Conservation (phyloP, 768 basidiomycete genomes). For the Boletus vinaceobasis region DNA sequence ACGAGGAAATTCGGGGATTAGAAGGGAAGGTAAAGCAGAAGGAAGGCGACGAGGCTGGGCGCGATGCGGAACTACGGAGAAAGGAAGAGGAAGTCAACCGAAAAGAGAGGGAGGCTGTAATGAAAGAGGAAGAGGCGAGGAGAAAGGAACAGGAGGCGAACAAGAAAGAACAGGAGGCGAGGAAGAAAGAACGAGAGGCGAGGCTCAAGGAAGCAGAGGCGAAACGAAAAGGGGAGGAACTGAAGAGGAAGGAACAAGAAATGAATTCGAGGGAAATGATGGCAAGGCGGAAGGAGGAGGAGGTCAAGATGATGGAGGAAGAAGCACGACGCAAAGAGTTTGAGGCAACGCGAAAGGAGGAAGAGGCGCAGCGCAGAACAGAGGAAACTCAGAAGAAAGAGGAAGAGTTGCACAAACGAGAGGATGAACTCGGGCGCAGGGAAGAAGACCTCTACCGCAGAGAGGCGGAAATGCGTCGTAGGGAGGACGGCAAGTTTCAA, state of each 20-base stretch:
- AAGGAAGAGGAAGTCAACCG: no score
- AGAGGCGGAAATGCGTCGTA: conserved; percentile 30
- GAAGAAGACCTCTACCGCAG: conserved; percentile 33
- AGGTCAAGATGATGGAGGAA: conserved; percentile 25
- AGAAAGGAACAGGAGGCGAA: no score
- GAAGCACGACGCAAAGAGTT: conserved; percentile 28
- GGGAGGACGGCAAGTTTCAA: conserved; percentile 29
- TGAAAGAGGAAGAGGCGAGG: no score
- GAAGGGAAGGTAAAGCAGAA: no score
- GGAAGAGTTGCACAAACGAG: conserved; percentile 21
- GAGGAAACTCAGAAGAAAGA: conserved; percentile 29
- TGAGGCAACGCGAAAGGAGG: conserved; percentile 30
- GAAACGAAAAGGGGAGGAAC: conserved; percentile 47
- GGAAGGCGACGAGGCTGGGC: no score
- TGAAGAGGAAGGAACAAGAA: conserved; percentile 24
- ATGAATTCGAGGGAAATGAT: no score
- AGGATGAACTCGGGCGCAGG: conserved; percentile 27
- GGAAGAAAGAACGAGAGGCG: no score
- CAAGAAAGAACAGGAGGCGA: no score
- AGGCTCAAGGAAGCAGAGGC: no score
- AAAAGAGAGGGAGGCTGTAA: no score
- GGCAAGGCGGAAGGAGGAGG: conserved; percentile 23
- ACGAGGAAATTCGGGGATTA: no score
- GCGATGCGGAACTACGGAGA: no score
- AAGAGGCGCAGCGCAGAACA: conserved; percentile 24